phyloP scores from a whole-genome alignment of 2,329 filamentous ascomycete genomes.

The Byssochlamys sp. region DNA sequence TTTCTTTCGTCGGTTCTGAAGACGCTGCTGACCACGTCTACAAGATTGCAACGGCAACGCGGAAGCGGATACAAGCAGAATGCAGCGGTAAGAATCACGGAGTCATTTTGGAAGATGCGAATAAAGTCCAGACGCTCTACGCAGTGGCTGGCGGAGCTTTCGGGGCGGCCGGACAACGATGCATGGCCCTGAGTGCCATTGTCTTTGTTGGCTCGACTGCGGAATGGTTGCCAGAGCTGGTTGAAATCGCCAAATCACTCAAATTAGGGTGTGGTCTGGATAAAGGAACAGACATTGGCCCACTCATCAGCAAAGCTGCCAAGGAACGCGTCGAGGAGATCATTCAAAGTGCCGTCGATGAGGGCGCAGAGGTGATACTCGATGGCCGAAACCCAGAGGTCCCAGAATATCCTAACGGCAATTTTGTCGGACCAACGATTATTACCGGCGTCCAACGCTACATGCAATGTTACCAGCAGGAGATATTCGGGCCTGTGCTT shows the following conservation, averaged over 20 bases:
- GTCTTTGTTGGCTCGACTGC: constrained; percentile 58
- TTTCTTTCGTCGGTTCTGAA: constrained; percentile 60
- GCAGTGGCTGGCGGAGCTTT: constrained; percentile 59
- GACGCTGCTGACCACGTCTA: constrained; percentile 62
- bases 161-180: constrained; percentile 59
- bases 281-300: constrained; percentile 25
- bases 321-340: constrained; percentile 6
- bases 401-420: background rate
- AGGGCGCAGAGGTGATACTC: constrained; percentile 4
- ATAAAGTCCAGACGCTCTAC: constrained; percentile 60
- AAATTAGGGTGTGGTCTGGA: constrained; percentile 56
- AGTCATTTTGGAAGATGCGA: constrained; percentile 56
- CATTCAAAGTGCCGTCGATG: constrained; percentile 3
- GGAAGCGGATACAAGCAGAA: constrained; percentile 62
- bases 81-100: constrained; percentile 63
- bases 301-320: background rate
- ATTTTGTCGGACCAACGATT: constrained; percentile 49
- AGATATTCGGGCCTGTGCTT: constrained; percentile 59
- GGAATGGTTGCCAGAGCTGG: constrained; percentile 56
- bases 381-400: constrained; percentile 4
- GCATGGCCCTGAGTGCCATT: constrained; percentile 58
- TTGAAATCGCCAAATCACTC: constrained; percentile 51
- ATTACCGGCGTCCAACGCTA: constrained; percentile 56
- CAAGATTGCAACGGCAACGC: constrained; percentile 56
- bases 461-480: constrained; percentile 58